Conservation (phyloP, 805 yeast genomes). For the Ogataea polymorpha region DNA sequence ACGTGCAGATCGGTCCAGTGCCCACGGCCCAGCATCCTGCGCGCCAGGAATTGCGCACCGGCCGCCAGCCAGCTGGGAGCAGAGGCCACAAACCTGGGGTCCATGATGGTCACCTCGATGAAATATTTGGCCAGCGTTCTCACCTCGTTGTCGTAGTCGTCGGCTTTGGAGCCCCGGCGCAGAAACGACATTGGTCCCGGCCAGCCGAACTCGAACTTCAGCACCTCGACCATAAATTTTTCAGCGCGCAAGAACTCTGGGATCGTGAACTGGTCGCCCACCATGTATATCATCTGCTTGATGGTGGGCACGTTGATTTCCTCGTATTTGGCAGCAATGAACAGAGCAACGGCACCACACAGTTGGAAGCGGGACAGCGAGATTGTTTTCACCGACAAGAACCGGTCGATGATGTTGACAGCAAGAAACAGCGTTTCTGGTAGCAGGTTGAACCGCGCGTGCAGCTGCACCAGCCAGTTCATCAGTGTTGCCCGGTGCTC, state of each 20-base stretch:
- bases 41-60: conserved; percentile 77
- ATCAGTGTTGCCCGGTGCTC: conserved; percentile 79
- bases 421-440: conserved; percentile 85
- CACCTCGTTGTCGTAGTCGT: conserved; percentile 77
- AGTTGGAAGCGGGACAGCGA: conserved; percentile 84
- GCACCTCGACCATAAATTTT: conserved; percentile 65
- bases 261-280: conserved; percentile 76
- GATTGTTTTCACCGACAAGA: conserved; percentile 67
- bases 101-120: conserved; percentile 73
- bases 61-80: conserved; percentile 79
- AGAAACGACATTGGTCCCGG: conserved; percentile 91
- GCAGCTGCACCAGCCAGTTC: conserved; percentile 90
- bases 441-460: conserved; percentile 70
- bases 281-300: conserved; percentile 76
- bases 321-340: conserved; percentile 92
- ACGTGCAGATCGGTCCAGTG: conserved; percentile 83
- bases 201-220: conserved; percentile 73
- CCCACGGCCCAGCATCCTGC: conserved; percentile 73
- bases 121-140: conserved; percentile 86
- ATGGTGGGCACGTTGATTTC: conserved; percentile 89
- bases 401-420: conserved; percentile 82
- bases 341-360: conserved; percentile 87
- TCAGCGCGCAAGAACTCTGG: conserved; percentile 81
- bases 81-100: conserved; percentile 64
- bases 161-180: conserved; percentile 86